Conservation (phyloP, 495 filamentous ascomycete genomes). For the Thozetella sp. region DNA sequence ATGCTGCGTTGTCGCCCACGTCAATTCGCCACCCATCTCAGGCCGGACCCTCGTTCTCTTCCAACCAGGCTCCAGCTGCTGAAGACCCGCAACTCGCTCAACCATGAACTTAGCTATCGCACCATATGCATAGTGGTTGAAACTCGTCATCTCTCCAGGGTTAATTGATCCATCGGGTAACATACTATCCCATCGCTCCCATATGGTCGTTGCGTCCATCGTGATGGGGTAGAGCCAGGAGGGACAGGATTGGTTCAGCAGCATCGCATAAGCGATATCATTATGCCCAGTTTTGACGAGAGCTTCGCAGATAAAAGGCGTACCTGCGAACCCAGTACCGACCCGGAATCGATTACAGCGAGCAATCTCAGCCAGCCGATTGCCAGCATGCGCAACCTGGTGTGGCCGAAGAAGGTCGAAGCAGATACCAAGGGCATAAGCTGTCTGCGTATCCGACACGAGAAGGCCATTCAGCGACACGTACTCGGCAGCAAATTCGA, state of each 20-base stretch:
- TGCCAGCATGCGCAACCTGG: no score
- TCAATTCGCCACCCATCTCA: not conserved
- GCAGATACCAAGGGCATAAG: constrained; percentile 34
- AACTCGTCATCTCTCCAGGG: not conserved
- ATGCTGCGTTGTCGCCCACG: not conserved
- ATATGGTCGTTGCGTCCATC: constrained; percentile 55
- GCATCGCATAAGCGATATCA: not conserved
- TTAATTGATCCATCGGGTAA: not conserved
- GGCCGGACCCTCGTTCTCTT: not conserved
- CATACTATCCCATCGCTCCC: constrained; percentile 55
- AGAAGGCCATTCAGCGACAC: constrained; percentile 33
- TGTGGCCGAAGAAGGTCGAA: constrained; percentile 18
- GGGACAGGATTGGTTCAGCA: constrained; percentile 41
- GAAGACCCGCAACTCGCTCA: not conserved
- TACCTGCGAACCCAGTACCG: constrained; percentile 57
- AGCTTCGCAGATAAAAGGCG: constrained; percentile 46
- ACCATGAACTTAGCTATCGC: not conserved
- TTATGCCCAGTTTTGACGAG: constrained; percentile 38
- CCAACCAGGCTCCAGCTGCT: not conserved
- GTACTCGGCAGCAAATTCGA: constrained; percentile 35
- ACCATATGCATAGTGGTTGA: not conserved
- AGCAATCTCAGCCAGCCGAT: constrained; percentile 30
- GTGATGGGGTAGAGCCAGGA: constrained; percentile 29
- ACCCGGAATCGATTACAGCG: constrained; percentile 40
- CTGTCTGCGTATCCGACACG: constrained; percentile 42